Percentiles rank a stretch among this genome's conserved stretches.
These are phyloP conservation scores for Eremochloa ophiuroides DNA, from an alignment of 176 grass and related monocot genomes.

Conservation along the genomic window DNA sequence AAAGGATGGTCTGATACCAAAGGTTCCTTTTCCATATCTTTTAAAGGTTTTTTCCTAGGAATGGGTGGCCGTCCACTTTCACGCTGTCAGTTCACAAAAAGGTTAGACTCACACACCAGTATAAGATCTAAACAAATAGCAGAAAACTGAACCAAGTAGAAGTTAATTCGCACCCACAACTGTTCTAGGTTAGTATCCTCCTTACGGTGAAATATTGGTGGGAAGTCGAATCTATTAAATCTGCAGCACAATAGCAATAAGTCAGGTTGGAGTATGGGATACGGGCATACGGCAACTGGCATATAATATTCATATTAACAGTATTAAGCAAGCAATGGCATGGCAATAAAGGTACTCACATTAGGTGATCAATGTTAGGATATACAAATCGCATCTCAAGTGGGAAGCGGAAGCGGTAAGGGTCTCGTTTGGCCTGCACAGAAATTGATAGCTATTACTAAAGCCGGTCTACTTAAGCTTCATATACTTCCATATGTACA, in stretches of 20 bases:
- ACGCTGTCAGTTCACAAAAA: conserved; percentile 45
- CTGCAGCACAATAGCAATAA: too few species aligned
- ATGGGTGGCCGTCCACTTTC: conserved; percentile 70
- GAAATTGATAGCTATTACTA: conserved; percentile 15
- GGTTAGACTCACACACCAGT: neutral
- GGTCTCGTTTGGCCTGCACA: conserved; percentile 85
- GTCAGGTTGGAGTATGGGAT: too few species aligned
- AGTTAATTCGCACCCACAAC: conserved; percentile 54
- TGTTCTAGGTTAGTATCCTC: conserved; percentile 81
- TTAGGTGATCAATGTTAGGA: conserved; percentile 94
- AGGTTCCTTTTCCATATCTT: conserved; percentile 62
- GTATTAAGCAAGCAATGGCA: neutral
- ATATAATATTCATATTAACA: conserved; percentile 2
- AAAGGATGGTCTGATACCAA: conserved; percentile 92
- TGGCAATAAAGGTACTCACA: conserved; percentile 49
- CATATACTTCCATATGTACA: neutral
- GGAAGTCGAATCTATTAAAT: conserved; percentile 95
- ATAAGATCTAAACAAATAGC: neutral
- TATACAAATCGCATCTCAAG: conserved; percentile 92
- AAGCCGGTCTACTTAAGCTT: neutral
- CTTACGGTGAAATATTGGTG: conserved; percentile 91
- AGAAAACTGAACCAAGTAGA: conserved; percentile 12
- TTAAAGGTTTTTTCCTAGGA: conserved; percentile 66
- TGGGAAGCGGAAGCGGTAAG: conserved; percentile 87
- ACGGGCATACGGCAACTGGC: neutral